A percentile compares a stretch with the other conserved stretches of the same genome.
phyloP scores from a whole-genome alignment of 129 eudicot species.

The carrot (Daucus carota) region DH1_v3.0 NC_030387.2:14249501-14250000 shows the following conservation, averaged over 20 bases:
- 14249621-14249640: neutral
- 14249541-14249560: neutral
- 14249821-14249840: neutral
- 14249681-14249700: neutral
- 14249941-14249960: constrained; percentile 82
- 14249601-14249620: neutral
- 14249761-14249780: neutral
- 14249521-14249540: neutral
- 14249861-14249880: neutral
- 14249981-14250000: too few relatives aligned
- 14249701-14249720: neutral
- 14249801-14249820: neutral
- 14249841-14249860: neutral
- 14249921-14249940: constrained; percentile 95
- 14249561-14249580: neutral
- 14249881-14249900: neutral
- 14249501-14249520: neutral
- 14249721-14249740: neutral
- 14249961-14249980: too few relatives aligned
- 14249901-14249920: constrained; percentile 55
- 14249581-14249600: neutral
- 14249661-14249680: neutral
- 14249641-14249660: neutral
- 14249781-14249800: neutral
- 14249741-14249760: neutral